Conservation (phyloP, 192 early-diverging fungal genomes). For the Coemansia sp. region DNA sequence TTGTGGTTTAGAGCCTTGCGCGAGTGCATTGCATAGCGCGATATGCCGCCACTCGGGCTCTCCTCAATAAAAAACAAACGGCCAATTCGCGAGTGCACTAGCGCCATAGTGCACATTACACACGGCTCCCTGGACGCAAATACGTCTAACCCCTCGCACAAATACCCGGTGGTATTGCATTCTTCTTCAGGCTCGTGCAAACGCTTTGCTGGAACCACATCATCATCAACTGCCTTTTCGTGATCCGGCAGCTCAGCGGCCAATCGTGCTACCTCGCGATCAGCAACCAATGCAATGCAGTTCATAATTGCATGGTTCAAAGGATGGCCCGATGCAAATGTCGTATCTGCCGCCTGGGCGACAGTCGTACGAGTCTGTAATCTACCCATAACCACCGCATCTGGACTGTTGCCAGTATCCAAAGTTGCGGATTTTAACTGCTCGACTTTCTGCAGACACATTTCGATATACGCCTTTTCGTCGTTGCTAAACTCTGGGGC, state of each 20-base stretch:
- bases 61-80: conserved; percentile 70
- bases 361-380: conserved; percentile 52
- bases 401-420: background rate
- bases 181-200: background rate
- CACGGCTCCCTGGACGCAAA: conserved; percentile 86
- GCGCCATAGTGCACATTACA: conserved; percentile 90
- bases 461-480: conserved; percentile 21
- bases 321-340: conserved; percentile 56
- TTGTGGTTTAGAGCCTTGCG: conserved; percentile 45
- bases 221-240: background rate
- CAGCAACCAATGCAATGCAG: conserved; percentile 66
- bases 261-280: conserved; percentile 49
- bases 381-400: conserved; percentile 41
- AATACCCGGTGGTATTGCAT: conserved; percentile 52
- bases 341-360: conserved; percentile 52
- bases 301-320: conserved; percentile 80
- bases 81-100: conserved; percentile 89
- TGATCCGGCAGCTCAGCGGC: background rate
- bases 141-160: conserved; percentile 81
- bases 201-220: conserved; percentile 12
- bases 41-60: conserved; percentile 20
- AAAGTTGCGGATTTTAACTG: background rate
- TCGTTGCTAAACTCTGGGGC: background rate
- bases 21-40: conserved; percentile 30
- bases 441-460: background rate